Evolutionary conservation across 257 asterid genomes (phyloP).

Genomic region (Capsicum baccatum): DNA sequence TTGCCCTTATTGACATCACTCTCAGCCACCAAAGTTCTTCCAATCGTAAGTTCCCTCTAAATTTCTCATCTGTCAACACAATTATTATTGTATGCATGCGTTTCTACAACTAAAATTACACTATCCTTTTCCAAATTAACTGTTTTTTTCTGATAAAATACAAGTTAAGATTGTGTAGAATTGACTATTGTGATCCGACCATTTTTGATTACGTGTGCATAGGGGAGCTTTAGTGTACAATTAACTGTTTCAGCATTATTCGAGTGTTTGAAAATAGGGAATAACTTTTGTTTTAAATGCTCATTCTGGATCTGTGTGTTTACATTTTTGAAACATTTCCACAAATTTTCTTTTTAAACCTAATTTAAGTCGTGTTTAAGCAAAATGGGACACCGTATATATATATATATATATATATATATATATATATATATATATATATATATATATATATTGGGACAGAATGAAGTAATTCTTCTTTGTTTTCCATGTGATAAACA

Average conservation of each 20-base stretch:
- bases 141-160: not conserved
- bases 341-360: not conserved
- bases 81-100: no score
- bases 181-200: no score
- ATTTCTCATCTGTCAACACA: not conserved
- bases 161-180: no score
- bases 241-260: no score
- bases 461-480: not conserved
- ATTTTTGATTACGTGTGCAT: no score
- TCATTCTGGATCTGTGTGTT: not conserved
- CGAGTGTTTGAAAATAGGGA: not conserved
- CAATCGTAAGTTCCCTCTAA: not conserved
- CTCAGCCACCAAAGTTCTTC: not conserved
- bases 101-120: not conserved
- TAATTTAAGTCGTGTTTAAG: not conserved
- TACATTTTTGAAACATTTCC: not conserved
- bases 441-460: not conserved
- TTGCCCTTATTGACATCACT: not conserved
- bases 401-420: not conserved
- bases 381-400: not conserved
- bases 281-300: not conserved
- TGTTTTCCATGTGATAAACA: not conserved
- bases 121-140: not conserved
- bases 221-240: no score
- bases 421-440: no score